Conservation (phyloP, 169 alveolate species). For the Cryptosporidium ubiquitum region DNA sequence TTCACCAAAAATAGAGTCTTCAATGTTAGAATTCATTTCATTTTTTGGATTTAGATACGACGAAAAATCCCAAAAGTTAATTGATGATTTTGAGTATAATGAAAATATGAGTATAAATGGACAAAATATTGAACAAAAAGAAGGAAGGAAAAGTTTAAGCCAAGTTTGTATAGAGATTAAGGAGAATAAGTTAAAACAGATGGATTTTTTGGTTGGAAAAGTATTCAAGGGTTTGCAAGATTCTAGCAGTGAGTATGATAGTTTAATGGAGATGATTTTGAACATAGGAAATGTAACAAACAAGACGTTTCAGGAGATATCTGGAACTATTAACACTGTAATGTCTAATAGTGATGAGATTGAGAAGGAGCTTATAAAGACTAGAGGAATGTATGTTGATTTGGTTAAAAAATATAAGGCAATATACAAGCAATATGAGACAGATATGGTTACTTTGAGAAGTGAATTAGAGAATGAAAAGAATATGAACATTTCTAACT, state of each 20-base stretch:
- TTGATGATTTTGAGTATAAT: not conserved
- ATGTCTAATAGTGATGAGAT: slow-evolving; percentile 65
- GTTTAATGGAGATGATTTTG: slow-evolving; percentile 33
- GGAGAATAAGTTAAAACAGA: slow-evolving; percentile 12
- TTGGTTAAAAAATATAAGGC: slow-evolving; percentile 30
- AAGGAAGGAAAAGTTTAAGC: not conserved
- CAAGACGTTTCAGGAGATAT: slow-evolving; percentile 41
- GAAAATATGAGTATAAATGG: not conserved
- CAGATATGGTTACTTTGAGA: slow-evolving; percentile 51
- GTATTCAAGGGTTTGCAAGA: not conserved
- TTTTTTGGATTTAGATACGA: slow-evolving; percentile 38
- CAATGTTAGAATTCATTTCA: slow-evolving; percentile 15
- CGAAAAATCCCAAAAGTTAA: slow-evolving; percentile 1
- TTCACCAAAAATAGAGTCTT: not conserved
- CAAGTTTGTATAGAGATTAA: slow-evolving; percentile 32
- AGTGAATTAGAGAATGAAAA: slow-evolving; percentile 68
- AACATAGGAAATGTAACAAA: slow-evolving; percentile 45
- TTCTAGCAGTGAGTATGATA: slow-evolving; percentile 20
- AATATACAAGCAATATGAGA: slow-evolving; percentile 56
- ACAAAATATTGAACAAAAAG: not conserved
- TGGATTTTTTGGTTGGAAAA: not conserved
- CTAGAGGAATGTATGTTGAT: slow-evolving; percentile 18
- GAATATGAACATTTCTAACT: slow-evolving; percentile 26
- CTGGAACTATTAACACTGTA: slow-evolving; percentile 32
- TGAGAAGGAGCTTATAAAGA: slow-evolving; percentile 34